Conservation (phyloP, 176 grass and related monocot genomes). For the Lolium perenne region DNA sequence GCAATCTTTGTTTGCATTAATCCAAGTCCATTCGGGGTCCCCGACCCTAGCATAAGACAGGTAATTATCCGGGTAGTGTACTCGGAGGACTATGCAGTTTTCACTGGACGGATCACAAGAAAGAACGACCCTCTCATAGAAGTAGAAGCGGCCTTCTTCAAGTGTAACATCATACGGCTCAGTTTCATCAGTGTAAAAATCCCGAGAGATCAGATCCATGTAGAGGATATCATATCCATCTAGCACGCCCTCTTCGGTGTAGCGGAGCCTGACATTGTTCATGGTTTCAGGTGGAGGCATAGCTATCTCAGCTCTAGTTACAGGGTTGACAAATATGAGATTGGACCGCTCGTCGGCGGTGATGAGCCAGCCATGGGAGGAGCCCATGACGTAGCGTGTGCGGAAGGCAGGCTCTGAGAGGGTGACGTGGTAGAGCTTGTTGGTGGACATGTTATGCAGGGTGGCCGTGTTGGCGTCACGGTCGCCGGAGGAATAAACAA, state of each 20-base stretch:
- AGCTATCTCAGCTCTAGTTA: background rate
- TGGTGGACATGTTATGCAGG: background rate
- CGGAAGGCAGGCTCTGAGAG: background rate
- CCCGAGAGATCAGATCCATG: background rate
- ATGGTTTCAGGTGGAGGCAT: background rate
- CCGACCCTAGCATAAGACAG: background rate
- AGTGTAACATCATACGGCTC: background rate
- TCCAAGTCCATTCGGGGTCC: background rate
- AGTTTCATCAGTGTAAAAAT: background rate
- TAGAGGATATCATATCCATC: background rate
- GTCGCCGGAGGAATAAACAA: background rate
- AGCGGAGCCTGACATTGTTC: background rate
- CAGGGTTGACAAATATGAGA: background rate
- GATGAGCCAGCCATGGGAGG: constrained; percentile 14
- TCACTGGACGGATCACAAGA: background rate
- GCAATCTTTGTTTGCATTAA: background rate
- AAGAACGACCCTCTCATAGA: background rate
- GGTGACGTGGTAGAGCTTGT: background rate
- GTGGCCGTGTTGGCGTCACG: background rate
- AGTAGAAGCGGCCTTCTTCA: constrained; percentile 13
- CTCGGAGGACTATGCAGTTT: background rate
- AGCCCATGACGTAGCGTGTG: background rate
- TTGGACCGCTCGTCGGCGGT: background rate
- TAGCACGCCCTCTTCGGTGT: background rate
- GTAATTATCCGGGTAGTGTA: background rate